Conservation (phyloP, 768 basidiomycete genomes). For the Russula griseocarnosa region DNA sequence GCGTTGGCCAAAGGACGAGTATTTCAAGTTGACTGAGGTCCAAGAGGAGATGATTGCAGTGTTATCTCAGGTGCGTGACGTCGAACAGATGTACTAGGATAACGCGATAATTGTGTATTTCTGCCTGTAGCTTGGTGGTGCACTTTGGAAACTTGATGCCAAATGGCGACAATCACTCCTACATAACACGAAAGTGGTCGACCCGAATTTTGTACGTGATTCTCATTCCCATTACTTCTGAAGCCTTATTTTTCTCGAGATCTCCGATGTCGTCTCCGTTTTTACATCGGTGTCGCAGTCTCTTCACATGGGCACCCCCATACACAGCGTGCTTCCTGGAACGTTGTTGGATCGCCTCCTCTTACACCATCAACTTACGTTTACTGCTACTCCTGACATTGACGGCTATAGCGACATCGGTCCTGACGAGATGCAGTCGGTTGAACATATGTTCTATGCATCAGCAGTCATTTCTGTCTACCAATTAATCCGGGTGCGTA, state of each 20-base stretch:
- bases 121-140: slow-evolving; percentile 37
- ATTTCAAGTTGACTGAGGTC: slow-evolving; percentile 40
- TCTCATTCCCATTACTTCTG: not conserved
- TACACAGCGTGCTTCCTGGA: slow-evolving; percentile 26
- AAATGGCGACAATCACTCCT: slow-evolving; percentile 41
- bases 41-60: slow-evolving; percentile 43
- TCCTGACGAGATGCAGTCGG: slow-evolving; percentile 17
- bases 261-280: slow-evolving; percentile 45
- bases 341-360: slow-evolving; percentile 25
- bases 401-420: slow-evolving; percentile 9
- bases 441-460: slow-evolving; percentile 24
- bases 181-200: slow-evolving; percentile 46
- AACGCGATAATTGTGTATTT: slow-evolving; percentile 1
- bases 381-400: not conserved
- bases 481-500: slow-evolving; percentile 20
- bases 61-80: slow-evolving; percentile 37
- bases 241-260: slow-evolving; percentile 31
- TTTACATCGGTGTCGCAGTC: slow-evolving; percentile 28
- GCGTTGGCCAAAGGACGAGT: slow-evolving; percentile 49
- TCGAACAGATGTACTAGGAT: not conserved
- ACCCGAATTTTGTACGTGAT: slow-evolving; percentile 49
- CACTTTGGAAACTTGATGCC: slow-evolving; percentile 43
- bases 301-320: slow-evolving; percentile 25
- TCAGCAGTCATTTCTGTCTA: slow-evolving; percentile 22
- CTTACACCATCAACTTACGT: slow-evolving; percentile 7